These are phyloP conservation scores for Prunus dulcis DNA, from an alignment of 306 rosid genomes.

Conservation along the genomic window DNA sequence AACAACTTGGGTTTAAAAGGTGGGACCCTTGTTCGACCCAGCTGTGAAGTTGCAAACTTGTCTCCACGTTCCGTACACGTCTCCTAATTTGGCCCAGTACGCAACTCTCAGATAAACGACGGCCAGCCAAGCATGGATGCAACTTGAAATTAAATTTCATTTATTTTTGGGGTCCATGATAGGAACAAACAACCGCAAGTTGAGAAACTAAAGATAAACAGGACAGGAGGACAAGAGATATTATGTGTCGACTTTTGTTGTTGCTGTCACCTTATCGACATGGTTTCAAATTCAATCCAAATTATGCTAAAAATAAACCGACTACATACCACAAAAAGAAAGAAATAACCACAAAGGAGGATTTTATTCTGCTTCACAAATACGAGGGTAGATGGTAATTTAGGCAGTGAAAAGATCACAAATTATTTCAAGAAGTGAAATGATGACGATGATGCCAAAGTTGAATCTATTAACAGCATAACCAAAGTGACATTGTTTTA, in stretches of 20 bases:
- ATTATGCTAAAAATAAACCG: not conserved
- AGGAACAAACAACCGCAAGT: not conserved
- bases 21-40: not conserved
- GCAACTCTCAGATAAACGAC: not conserved
- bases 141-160: not conserved
- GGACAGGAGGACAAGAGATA: not conserved
- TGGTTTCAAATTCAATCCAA: not conserved
- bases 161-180: not conserved
- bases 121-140: not conserved
- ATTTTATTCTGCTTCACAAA: no score
- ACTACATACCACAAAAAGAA: not conserved
- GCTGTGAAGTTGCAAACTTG: not conserved
- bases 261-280: not conserved
- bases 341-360: not conserved
- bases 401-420: not conserved
- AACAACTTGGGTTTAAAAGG: not conserved
- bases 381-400: not conserved
- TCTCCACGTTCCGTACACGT: not conserved
- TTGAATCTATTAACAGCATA: not conserved
- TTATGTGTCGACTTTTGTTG: not conserved
- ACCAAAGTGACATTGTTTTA: not conserved
- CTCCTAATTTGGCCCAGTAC: not conserved
- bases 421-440: not conserved
- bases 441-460: not conserved
- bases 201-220: not conserved